phyloP scores from a whole-genome alignment of 495 filamentous ascomycete genomes.

The Trichoderma orchidacearum region DNA sequence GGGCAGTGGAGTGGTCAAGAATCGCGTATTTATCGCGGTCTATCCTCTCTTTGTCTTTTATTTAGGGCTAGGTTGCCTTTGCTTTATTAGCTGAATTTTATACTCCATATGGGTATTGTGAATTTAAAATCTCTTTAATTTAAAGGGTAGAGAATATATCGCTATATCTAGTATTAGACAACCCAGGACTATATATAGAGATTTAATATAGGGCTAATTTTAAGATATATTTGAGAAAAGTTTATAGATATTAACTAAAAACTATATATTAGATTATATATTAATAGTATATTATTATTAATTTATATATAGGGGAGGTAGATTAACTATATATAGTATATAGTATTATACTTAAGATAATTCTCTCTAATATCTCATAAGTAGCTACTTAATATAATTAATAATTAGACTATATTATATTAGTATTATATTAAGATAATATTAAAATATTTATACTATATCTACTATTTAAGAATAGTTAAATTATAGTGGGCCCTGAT shows the following conservation, averaged over 20 bases:
- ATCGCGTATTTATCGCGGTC: slow-evolving; percentile 87
- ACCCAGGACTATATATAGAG: not conserved
- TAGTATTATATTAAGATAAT: too few relatives aligned
- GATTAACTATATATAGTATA: too few relatives aligned
- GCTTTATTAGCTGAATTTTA: slow-evolving; percentile 70
- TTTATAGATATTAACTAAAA: not conserved
- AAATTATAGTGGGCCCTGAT: too few relatives aligned
- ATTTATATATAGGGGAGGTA: not conserved
- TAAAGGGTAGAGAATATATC: too few relatives aligned
- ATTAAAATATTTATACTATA: too few relatives aligned
- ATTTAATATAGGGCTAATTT: not conserved
- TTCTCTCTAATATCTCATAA: too few relatives aligned
- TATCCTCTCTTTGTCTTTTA: slow-evolving; percentile 97
- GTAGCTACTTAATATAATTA: too few relatives aligned
- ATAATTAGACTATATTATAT: too few relatives aligned
- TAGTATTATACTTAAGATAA: not conserved
- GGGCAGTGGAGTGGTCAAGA: slow-evolving; percentile 87
- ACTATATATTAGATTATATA: not conserved
- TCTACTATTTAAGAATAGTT: too few relatives aligned
- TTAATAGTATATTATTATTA: not conserved
- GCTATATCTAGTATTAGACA: too few relatives aligned
- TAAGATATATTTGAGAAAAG: not conserved
- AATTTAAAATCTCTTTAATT: not conserved
- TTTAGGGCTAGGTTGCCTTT: slow-evolving; percentile 79
- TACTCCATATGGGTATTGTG: not conserved